Base-by-base conservation (phyloP, 176 grass and related monocot genomes). In the Phragmites australis region DNA sequence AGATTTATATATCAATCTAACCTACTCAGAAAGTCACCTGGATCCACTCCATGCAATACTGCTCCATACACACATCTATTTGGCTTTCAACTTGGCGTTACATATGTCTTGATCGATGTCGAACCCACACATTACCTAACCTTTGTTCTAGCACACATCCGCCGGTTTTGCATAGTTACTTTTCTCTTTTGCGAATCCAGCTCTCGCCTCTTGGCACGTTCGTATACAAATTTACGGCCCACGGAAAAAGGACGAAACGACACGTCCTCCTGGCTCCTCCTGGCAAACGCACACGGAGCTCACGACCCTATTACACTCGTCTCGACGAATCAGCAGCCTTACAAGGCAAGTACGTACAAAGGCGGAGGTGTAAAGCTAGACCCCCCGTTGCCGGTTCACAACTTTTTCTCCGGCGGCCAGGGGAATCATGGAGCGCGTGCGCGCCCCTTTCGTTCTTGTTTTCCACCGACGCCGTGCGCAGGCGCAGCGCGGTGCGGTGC, bases 301-400 rank as follows among this genome's bases (percentile, higher is more conserved):
- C 31, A 17, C 5, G 34, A 37, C 3, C 34, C 34, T 37, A 37
- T 37, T 37, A 37, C 34, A 37, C 34, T 37, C 34, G 3, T 37
- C 0, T 65, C 14, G 15, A 64, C 46, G 57, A 64, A 82, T 27
- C 80, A 27, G 69, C 70, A 44, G 17, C 59, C 6, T 0, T 65
- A 63, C 57, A 53, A 65, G 16, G 50, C 40, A 10, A 17, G 44
- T 72, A 64, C 68, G 15, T 62, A 82, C 80, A 82, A 63, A 73
- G n/a, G 31, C 69, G 30, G 53, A 18, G 21, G 25, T 46, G 74
- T n/a, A 77, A 63, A 77, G 56, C 57, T 30, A 26, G 54, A 3
- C 23, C 48, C 27, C 57, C 57, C 57, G 30, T n/a, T n/a, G n/a
- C n/a, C n/a, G n/a, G n/a, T n/a, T 60, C 5, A 29, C 26, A 30